A percentile compares a stretch with the other conserved stretches of the same genome.
Conservation (phyloP, 176 grass and related monocot genomes). For the Microstegium vimineum region DNA sequence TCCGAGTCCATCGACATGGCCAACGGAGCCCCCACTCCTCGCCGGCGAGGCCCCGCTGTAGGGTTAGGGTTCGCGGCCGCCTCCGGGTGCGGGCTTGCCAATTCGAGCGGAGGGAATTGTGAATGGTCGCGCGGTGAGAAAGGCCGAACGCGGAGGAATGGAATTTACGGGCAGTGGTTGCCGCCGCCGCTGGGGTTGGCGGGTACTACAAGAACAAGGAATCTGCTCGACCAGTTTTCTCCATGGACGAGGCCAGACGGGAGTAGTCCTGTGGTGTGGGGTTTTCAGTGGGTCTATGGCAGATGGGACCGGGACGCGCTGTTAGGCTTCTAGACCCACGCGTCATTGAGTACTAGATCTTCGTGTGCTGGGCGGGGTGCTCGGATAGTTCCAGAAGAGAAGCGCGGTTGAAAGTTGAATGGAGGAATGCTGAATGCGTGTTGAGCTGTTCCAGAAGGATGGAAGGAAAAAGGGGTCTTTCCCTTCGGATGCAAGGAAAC, state of each 20-base stretch:
- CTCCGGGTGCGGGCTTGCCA: not conserved
- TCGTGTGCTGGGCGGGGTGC: not conserved
- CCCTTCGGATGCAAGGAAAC: not conserved
- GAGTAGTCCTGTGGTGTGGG: not conserved
- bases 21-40: not conserved
- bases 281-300: not conserved
- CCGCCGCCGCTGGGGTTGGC: slow-evolving; percentile 3
- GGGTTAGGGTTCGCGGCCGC: slow-evolving; percentile 1
- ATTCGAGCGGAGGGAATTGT: not conserved
- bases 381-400: not conserved
- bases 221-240: not conserved
- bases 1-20: slow-evolving; percentile 85
- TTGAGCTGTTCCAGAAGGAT: not conserved
- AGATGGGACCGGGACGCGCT: not conserved
- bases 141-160: no score
- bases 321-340: not conserved
- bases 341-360: not conserved
- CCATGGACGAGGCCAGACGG: not conserved
- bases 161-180: not conserved
- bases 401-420: not conserved
- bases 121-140: not conserved
- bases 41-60: not conserved
- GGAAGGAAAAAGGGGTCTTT: not conserved
- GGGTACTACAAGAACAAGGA: not conserved
- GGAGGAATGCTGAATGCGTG: not conserved